Evolutionary conservation across 2,329 filamentous ascomycete genomes (phyloP).

Genomic region (Cladophialophora immunda): DNA sequence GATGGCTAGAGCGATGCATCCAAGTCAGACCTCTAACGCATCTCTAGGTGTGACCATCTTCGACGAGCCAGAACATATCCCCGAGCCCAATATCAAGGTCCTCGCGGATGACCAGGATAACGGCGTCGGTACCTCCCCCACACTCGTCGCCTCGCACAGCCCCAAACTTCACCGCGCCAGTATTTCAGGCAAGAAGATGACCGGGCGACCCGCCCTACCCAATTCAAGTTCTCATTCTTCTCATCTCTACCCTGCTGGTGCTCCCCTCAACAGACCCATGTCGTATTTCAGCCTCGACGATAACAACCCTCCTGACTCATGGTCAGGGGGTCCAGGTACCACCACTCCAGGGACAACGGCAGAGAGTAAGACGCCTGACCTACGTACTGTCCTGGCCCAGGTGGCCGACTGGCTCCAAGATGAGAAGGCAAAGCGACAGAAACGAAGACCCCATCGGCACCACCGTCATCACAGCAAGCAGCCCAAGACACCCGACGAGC

Average conservation of each 20-base stretch:
- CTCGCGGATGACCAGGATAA: conserved; percentile 32
- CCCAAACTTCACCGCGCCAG: conserved; percentile 39
- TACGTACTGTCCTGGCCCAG: conserved; percentile 68
- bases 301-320: conserved; percentile 4
- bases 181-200: conserved; percentile 43
- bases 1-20: background rate
- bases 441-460: conserved; percentile 59
- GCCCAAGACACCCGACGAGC: conserved; percentile 42
- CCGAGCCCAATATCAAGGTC: conserved; percentile 27
- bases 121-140: conserved; percentile 31
- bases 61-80: conserved; percentile 42
- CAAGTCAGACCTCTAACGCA: conserved; percentile 3
- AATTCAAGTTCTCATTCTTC: conserved; percentile 31
- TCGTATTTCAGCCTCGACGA: conserved; percentile 37
- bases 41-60: conserved; percentile 41
- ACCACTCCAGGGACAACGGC: conserved; percentile 23
- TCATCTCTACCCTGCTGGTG: conserved; percentile 1
- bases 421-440: conserved; percentile 74
- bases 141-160: conserved; percentile 30
- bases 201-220: conserved; percentile 36
- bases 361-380: conserved; percentile 35
- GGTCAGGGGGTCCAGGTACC: conserved; percentile 3
- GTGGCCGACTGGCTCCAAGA: conserved; percentile 84
- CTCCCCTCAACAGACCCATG: conserved; percentile 28
- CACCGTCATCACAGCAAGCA: conserved; percentile 50